Percentiles rank a stretch among this genome's conserved stretches.
These are phyloP conservation scores for Viridothelium virens DNA, from an alignment of 495 filamentous ascomycete species.

Conservation along the genomic window DNA sequence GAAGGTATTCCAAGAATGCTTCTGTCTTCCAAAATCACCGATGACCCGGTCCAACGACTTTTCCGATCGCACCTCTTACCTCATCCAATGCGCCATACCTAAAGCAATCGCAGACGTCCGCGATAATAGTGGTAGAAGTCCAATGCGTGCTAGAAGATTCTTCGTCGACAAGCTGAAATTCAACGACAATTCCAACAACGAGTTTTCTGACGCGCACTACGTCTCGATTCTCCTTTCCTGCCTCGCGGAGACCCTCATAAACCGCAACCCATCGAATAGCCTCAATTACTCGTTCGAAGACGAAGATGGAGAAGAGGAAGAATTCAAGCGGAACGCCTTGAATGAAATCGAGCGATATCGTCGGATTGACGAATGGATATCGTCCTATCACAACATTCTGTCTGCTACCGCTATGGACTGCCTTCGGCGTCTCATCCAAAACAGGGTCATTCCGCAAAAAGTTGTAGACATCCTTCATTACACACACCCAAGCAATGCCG, in stretches of 20 bases:
- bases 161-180: conserved; percentile 80
- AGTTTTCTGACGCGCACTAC: conserved; percentile 81
- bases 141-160: conserved; percentile 65
- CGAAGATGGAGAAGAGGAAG: conserved; percentile 45
- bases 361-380: conserved; percentile 88
- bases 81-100: conserved; percentile 72
- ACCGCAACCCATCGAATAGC: neutral
- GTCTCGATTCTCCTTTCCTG: conserved; percentile 73
- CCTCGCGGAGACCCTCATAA: conserved; percentile 65
- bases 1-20: conserved; percentile 77
- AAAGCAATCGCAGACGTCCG: conserved; percentile 70
- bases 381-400: conserved; percentile 85
- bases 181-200: conserved; percentile 87
- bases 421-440: conserved; percentile 64
- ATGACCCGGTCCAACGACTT: conserved; percentile 88
- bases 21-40: conserved; percentile 63
- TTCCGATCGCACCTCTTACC: conserved; percentile 69
- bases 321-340: conserved; percentile 62
- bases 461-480: conserved; percentile 71
- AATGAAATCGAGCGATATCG: conserved; percentile 84
- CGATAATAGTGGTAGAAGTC: conserved; percentile 67
- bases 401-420: conserved; percentile 76
- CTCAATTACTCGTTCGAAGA: conserved; percentile 46
- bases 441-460: conserved; percentile 53
- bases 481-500: conserved; percentile 65